These are phyloP conservation scores for Metarhizium anisopliae DNA, from an alignment of 2,329 filamentous ascomycete genomes.

Conservation along the genomic window DNA sequence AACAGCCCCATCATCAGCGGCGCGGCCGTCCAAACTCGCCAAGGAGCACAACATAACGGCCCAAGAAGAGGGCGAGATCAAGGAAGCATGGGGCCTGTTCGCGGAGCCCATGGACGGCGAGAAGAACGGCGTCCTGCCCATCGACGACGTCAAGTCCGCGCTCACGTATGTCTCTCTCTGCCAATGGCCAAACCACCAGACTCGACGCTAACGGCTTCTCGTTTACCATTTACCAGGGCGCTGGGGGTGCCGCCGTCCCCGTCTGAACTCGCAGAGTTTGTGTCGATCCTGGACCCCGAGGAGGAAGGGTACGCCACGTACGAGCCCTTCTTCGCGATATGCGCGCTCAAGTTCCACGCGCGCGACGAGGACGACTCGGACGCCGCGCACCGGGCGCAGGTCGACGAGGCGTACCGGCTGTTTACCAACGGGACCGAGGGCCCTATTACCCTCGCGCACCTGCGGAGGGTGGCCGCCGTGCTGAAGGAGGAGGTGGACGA, in stretches of 20 bases:
- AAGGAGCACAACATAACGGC: constrained; percentile 82
- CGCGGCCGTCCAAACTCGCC: constrained; percentile 75
- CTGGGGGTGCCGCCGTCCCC: constrained; percentile 63
- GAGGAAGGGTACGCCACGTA: constrained; percentile 70
- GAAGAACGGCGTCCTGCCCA: constrained; percentile 61
- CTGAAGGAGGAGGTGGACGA: constrained; percentile 81
- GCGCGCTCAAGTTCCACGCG: constrained; percentile 73
- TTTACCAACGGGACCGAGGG: constrained; percentile 53
- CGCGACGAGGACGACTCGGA: constrained; percentile 41
- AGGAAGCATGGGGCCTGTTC: constrained; percentile 82
- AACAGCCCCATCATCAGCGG: constrained; percentile 19
- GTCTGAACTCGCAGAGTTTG: constrained; percentile 65
- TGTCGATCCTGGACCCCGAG: constrained; percentile 75
- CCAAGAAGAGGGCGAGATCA: constrained; percentile 81
- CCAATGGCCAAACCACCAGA: too few species aligned
- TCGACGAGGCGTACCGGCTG: constrained; percentile 72
- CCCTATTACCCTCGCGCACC: constrained; percentile 70
- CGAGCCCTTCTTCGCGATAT: constrained; percentile 75
- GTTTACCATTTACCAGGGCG: constrained; percentile 44
- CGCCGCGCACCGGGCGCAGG: constrained; percentile 52
- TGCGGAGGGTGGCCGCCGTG: constrained; percentile 69
- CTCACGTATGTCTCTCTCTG: constrained; percentile 49
- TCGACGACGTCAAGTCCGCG: constrained; percentile 59
- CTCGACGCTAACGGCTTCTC: too few species aligned
- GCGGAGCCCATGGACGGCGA: constrained; percentile 60